Conservation (phyloP, 2,329 filamentous ascomycete species). For the Macrophomina tecta region DNA sequence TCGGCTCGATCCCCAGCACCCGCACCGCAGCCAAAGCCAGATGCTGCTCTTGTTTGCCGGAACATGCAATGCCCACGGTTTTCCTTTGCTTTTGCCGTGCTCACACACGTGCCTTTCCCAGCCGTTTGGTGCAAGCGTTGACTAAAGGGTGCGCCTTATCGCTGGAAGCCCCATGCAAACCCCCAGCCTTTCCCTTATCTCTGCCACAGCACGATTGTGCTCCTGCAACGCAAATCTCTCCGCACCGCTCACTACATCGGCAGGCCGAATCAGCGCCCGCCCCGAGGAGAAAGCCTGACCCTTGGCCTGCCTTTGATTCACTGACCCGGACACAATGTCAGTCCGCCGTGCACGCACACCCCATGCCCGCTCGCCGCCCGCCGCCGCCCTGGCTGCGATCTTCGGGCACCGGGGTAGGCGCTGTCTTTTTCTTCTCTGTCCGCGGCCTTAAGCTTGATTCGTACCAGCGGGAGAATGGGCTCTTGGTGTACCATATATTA, state of each 20-base stretch:
- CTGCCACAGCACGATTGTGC: neutral
- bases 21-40: too few relatives aligned
- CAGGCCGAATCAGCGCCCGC: slow-evolving; percentile 9
- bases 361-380: neutral
- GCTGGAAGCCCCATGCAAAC: neutral
- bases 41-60: neutral
- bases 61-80: neutral
- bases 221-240: neutral
- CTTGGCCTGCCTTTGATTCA: neutral
- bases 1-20: neutral
- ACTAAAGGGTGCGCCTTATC: slow-evolving; percentile 21
- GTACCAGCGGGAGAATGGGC: neutral
- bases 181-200: slow-evolving; percentile 13
- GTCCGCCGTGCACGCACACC: neutral
- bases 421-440: neutral
- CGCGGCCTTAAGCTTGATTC: slow-evolving; percentile 1
- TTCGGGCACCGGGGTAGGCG: neutral
- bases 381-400: slow-evolving; percentile 9
- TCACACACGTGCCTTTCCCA: neutral
- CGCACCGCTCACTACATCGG: neutral
- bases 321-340: neutral
- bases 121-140: neutral
- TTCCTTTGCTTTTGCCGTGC: too few relatives aligned
- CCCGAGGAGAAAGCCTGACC: slow-evolving; percentile 4
- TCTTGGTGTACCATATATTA: slow-evolving; percentile 1